Percentiles rank a stretch among this genome's conserved stretches.
Evolutionary conservation across 192 early-diverging fungal genomes (phyloP).

Genomic region (Glomus cerebriforme): DNA sequence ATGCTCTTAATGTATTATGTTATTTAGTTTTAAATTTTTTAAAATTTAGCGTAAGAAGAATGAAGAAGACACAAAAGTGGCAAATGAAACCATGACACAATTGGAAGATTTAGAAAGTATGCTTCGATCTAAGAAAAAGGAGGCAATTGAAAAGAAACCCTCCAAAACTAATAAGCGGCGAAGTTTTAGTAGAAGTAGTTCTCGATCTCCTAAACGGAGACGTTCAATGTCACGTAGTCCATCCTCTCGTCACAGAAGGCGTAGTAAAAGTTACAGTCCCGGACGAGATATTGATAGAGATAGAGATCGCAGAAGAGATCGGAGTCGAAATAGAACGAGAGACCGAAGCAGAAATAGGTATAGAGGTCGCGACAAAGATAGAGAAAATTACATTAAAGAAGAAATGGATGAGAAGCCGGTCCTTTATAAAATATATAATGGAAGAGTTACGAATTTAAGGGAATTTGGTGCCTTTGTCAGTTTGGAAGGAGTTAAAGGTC

Average conservation of each 20-base stretch:
- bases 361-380: conserved; percentile 29
- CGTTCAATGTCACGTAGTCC: conserved; percentile 33
- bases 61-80: conserved; percentile 51
- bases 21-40: not conserved
- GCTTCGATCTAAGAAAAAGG: conserved; percentile 24
- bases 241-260: conserved; percentile 31
- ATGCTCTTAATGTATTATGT: not conserved
- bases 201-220: conserved; percentile 25
- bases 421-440: conserved; percentile 91
- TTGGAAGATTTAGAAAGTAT: conserved; percentile 53
- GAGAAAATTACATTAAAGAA: conserved; percentile 26
- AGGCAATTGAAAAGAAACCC: conserved; percentile 35
- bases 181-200: conserved; percentile 32
- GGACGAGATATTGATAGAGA: conserved; percentile 33
- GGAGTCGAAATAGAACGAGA: conserved; percentile 34
- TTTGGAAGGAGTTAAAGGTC: conserved; percentile 76
- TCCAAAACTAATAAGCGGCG: conserved; percentile 39
- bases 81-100: conserved; percentile 58
- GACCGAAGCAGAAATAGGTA: conserved; percentile 20
- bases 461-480: conserved; percentile 95
- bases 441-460: conserved; percentile 78
- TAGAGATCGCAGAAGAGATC: conserved; percentile 29
- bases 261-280: conserved; percentile 38
- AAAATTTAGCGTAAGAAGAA: conserved; percentile 34
- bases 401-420: conserved; percentile 76